Base-by-base conservation (phyloP, 2,329 filamentous ascomycete genomes). In the Fusarium humuli region DNA sequence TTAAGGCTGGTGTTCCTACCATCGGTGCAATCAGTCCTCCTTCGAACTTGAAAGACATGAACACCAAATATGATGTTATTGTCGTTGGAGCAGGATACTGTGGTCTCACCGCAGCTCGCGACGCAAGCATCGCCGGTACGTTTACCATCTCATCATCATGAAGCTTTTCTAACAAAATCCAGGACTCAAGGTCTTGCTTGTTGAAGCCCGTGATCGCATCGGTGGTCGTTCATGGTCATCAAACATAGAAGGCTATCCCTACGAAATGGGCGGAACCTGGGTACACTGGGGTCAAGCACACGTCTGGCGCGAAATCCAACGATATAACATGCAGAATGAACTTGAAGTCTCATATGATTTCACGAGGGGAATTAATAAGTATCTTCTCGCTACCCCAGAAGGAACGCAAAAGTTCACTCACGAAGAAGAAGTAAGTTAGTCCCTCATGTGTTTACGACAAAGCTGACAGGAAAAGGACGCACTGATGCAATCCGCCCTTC, bases 191-290 rank as follows among this genome's bases (percentile, higher is more conserved):
- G 82, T 84, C 0, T 74, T 86, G 3, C 77, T 86, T 3, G 57
- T 86, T 1, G 84, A 86, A 73, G 83, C 79, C 2, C 79, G 84
- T 18, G 83, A 86, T 66, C 77, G 84, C 1, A 82, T 86, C 50
- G 84, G 84, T 18, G 83, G 84, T 3, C 80, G 84, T 0, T 82
- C 83, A 4, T 86, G 81, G 81, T 81, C 81, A 0, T 79, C 81
- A 18, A 79, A 83, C 32, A 81, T 83, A 10, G 77, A 75, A 0
- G 82, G 81, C 0, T 82, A 84, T 16, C 78, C 79, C 0, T 84
- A 80, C 50, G 84, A 86, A 53, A 81, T 86, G 79, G 84, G 84
- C 0, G 84, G 84, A 0, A 84, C 83, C 0, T 86, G 83, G 83
- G 78, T 86, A 0, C 81, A 81, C 56, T 84, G 83, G 82, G 76